Conservation (phyloP, 208 protist genomes). For the Herpetomonas tarakana region DNA sequence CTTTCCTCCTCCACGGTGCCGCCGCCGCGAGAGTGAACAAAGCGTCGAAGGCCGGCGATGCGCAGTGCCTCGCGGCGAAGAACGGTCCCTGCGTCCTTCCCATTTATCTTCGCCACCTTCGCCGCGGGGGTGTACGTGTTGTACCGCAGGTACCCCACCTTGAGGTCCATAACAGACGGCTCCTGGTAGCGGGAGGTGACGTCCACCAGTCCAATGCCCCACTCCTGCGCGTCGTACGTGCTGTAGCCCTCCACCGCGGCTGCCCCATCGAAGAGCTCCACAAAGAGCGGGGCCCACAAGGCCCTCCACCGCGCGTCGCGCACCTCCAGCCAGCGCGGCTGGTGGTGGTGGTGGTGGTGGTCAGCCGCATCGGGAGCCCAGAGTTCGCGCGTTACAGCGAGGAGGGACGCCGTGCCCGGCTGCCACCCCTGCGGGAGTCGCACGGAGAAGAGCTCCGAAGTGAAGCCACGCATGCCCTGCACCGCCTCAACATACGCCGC, state of each 20-base stretch:
- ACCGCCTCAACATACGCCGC: background rate
- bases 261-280: conserved; percentile 2
- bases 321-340: background rate
- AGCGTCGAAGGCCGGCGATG: conserved; percentile 26
- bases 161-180: conserved; percentile 36
- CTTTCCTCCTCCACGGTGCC: background rate
- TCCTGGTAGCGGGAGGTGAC: conserved; percentile 5
- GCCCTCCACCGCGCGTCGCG: background rate
- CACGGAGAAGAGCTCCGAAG: background rate
- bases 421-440: background rate
- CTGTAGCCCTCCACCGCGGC: background rate
- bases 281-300: background rate
- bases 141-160: conserved; percentile 36
- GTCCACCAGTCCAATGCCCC: conserved; percentile 25
- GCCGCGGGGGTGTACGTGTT: conserved; percentile 18
- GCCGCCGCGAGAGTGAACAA: no score
- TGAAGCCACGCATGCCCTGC: background rate
- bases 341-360: no score
- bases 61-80: conserved; percentile 15
- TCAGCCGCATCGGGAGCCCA: background rate
- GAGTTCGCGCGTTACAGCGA: background rate
- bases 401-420: background rate
- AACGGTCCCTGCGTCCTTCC: conserved; percentile 3
- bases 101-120: conserved; percentile 17
- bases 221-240: conserved; percentile 1